These are phyloP conservation scores for Abrus pulchellus DNA, from an alignment of 306 rosid species.

Conservation along the genomic window DNA sequence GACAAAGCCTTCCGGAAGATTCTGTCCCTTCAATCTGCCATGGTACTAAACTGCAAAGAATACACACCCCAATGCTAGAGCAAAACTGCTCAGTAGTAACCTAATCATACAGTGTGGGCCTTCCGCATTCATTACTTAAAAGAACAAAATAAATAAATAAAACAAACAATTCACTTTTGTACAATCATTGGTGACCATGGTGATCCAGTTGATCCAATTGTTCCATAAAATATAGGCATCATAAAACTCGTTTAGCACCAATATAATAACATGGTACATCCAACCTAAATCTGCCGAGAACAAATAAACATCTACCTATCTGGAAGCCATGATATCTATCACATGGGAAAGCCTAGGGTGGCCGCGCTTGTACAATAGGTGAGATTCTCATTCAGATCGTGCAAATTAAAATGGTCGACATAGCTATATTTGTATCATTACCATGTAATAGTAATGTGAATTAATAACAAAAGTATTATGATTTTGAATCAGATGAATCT, in stretches of 20 bases:
- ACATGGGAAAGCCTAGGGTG: slow-evolving; percentile 30
- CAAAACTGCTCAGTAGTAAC: background rate
- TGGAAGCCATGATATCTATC: slow-evolving; percentile 45
- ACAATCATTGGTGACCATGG: slow-evolving; percentile 32
- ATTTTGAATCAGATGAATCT: slow-evolving; percentile 16
- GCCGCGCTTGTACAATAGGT: background rate
- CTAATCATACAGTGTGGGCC: slow-evolving; percentile 28
- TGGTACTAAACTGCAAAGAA: slow-evolving; percentile 6
- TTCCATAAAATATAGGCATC: slow-evolving; percentile 32
- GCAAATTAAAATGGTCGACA: background rate
- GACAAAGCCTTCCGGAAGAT: slow-evolving; percentile 25
- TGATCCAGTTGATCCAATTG: slow-evolving; percentile 33
- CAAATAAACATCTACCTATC: slow-evolving; percentile 3
- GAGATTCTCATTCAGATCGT: slow-evolving; percentile 49
- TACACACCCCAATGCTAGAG: slow-evolving; percentile 4
- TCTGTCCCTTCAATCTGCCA: background rate
- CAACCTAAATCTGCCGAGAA: slow-evolving; percentile 1
- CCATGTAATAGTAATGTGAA: background rate
- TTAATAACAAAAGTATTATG: background rate
- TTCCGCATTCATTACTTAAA: slow-evolving; percentile 11
- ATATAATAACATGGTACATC: background rate
- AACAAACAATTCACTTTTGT: slow-evolving; percentile 18
- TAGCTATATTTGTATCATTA: background rate
- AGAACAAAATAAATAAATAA: background rate
- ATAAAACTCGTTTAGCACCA: background rate